phyloP scores from a whole-genome alignment of 1,284 basidiomycete genomes.

The Pyrrhoderma noxium region DNA sequence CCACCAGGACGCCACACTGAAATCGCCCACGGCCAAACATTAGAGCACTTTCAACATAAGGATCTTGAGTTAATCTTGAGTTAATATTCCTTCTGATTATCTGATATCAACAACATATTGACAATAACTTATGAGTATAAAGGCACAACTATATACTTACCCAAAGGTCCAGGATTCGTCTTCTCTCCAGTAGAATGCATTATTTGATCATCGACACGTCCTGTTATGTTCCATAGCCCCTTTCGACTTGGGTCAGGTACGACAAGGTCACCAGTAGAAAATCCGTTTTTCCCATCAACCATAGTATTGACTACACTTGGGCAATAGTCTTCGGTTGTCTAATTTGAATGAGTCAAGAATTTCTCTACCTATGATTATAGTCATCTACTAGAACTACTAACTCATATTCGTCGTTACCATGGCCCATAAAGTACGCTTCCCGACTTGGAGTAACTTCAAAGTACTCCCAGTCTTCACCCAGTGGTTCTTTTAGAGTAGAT shows the following conservation, averaged over 20 bases:
- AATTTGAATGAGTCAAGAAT: conserved; percentile 16
- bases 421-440: conserved; percentile 6
- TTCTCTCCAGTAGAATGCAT: conserved; percentile 47
- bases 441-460: conserved; percentile 18
- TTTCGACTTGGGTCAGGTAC: conserved; percentile 37
- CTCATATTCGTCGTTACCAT: conserved; percentile 22
- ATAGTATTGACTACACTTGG: conserved; percentile 19
- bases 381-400: conserved; percentile 15
- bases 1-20: conserved; percentile 36
- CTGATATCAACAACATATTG: not conserved
- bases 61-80: conserved; percentile 30
- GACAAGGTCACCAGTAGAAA: conserved; percentile 37
- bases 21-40: conserved; percentile 37
- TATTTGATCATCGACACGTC: conserved; percentile 45
- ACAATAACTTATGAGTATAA: too few species aligned
- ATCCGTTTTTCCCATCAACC: conserved; percentile 25
- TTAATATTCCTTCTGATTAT: conserved; percentile 32
- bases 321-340: conserved; percentile 9
- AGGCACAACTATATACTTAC: conserved; percentile 22
- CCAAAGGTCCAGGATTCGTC: conserved; percentile 38
- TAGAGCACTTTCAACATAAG: conserved; percentile 27
- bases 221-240: conserved; percentile 38
- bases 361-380: not conserved
- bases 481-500: conserved; percentile 9
- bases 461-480: conserved; percentile 25